Conservation (phyloP, 139 green algal species). For the Bryopsis sp. region DNA sequence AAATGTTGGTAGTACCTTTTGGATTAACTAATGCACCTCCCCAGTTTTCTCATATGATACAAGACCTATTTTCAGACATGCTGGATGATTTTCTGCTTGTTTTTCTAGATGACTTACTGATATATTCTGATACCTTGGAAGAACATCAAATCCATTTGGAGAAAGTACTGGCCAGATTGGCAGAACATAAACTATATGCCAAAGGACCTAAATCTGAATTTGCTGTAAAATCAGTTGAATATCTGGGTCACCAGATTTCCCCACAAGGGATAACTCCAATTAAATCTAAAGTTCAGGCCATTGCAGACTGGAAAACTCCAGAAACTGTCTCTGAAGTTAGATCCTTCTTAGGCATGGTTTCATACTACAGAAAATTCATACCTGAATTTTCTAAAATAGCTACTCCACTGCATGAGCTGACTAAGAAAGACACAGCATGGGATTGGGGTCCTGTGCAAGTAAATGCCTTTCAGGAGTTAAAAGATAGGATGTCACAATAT, state of each 20-base stretch:
- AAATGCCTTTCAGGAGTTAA: constrained; percentile 17
- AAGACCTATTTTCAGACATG: constrained; percentile 27
- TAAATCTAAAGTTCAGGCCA: constrained; percentile 19
- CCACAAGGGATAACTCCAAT: constrained; percentile 23
- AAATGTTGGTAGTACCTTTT: constrained; percentile 33
- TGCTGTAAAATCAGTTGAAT: constrained; percentile 20
- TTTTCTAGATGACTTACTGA: constrained; percentile 47
- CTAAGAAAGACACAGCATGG: not conserved
- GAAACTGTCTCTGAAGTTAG: not conserved
- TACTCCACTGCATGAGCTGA: not conserved
- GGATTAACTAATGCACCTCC: constrained; percentile 38
- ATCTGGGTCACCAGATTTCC: constrained; percentile 34
- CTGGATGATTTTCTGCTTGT: constrained; percentile 38
- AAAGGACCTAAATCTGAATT: constrained; percentile 41
- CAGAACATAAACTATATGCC: constrained; percentile 30
- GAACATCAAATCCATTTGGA: constrained; percentile 34
- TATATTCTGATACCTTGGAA: constrained; percentile 26
- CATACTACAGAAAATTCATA: not conserved
- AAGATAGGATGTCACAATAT: not conserved
- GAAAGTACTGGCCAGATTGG: constrained; percentile 26
- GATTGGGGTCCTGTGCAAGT: not conserved
- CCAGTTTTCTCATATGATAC: constrained; percentile 31
- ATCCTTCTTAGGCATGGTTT: constrained; percentile 7
- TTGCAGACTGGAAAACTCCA: constrained; percentile 22
- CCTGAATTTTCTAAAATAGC: not conserved